phyloP scores from a whole-genome alignment of 306 rosid genomes.

The Lupinus albus region DNA sequence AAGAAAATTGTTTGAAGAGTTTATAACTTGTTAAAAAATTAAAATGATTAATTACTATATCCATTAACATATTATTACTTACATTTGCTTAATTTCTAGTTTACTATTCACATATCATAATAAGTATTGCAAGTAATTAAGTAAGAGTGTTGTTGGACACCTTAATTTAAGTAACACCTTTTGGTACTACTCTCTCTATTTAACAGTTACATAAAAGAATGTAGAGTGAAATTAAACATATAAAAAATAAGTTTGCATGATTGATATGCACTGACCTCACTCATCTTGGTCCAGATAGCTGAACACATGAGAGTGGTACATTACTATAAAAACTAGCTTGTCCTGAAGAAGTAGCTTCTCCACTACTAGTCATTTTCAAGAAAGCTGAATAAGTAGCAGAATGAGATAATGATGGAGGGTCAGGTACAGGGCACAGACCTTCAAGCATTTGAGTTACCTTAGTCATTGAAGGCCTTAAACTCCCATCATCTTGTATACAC shows the following conservation, averaged over 20 bases:
- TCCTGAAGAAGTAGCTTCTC: conserved; percentile 70
- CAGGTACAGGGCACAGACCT: conserved; percentile 61
- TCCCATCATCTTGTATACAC: conserved; percentile 88
- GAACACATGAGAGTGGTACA: conserved; percentile 67
- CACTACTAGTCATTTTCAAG: conserved; percentile 56
- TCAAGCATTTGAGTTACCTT: conserved; percentile 92
- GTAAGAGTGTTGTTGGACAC: no score
- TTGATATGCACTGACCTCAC: conserved; percentile 31
- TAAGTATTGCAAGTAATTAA: no score
- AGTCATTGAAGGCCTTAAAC: conserved; percentile 74
- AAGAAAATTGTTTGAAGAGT: no score
- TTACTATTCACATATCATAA: no score
- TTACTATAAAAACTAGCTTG: conserved; percentile 68
- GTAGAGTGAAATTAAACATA: not conserved
- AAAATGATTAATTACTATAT: no score
- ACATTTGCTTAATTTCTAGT: no score
- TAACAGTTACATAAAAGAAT: not conserved
- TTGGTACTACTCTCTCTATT: not conserved
- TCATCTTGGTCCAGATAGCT: conserved; percentile 85
- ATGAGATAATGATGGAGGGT: conserved; percentile 65
- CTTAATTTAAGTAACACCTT: not conserved
- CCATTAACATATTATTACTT: no score
- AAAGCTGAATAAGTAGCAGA: conserved; percentile 51
- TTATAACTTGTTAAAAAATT: no score
- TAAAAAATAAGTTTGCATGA: not conserved